Evolutionary conservation across 768 basidiomycete genomes (phyloP), one percentile per base, ranked within the genome.

Genomic region (Asterophora parasitica): DNA sequence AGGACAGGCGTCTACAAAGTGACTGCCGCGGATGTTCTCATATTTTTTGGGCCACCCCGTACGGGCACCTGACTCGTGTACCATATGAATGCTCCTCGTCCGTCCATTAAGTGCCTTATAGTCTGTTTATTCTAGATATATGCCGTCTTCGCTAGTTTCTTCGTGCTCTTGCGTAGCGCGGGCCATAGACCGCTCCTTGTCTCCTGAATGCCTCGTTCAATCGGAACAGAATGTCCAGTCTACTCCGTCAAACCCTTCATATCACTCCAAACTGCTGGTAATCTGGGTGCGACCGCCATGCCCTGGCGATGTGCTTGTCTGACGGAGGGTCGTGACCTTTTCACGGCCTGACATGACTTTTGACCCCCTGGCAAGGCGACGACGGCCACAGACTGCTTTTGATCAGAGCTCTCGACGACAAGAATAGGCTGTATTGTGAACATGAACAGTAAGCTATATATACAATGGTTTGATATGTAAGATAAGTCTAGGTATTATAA

Each of bases 241-340:
- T 83, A 82, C 56, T 69, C 72, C 8, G 76, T 80, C 82, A 58
- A 46, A 65, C 2, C 28, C 6, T 7, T 13, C 27, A 23, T 20
- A n/a, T 38, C 27, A 36, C 20, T 8, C 40, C 28, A 19, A 79
- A 77, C 78, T 26, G 73, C 81, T 47, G 81, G 81, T 26, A 79
- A 84, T 38, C 53, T 82, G 4, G 81, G 82, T 41, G 84, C 87
- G 3, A 89, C 87, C 3, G 79, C 88, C 46, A 90, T 89, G 88
- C 88, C 88, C 1, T 88, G n/a, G n/a, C n/a, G n/a, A 88, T 61
- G 79, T 81, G 4, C 53, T 71, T 44, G 69, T 67, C 51, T 53
- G 68, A 34, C n/a, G n/a, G n/a, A n/a, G n/a, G n/a, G n/a, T n/a
- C n/a, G n/a, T n/a, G n/a, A n/a, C n/a, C n/a, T n/a, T n/a, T n/a